phyloP scores from a whole-genome alignment of 2,329 filamentous ascomycete genomes.

The Aspergillus spinulosporus region DNA sequence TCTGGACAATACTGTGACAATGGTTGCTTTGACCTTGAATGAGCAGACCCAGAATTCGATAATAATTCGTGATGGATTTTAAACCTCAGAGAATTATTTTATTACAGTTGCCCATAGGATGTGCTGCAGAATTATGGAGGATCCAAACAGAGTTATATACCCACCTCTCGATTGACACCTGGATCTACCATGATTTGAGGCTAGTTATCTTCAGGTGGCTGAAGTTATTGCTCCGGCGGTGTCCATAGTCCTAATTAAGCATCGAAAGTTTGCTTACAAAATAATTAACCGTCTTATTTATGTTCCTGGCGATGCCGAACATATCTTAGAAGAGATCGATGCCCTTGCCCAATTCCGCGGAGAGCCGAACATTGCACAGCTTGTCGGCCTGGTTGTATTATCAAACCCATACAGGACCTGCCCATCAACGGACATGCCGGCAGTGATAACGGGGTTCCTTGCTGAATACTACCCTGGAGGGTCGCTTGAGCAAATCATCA shows the following conservation, averaged over 20 bases:
- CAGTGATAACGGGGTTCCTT: background rate
- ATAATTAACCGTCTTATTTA: background rate
- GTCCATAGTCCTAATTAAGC: background rate
- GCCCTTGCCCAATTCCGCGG: background rate
- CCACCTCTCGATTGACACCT: too few relatives aligned
- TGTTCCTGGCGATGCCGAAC: background rate
- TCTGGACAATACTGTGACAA: too few relatives aligned
- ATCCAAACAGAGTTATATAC: too few relatives aligned
- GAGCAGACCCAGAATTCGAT: too few relatives aligned
- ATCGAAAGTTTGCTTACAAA: background rate
- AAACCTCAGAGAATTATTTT: too few relatives aligned
- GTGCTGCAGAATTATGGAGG: too few relatives aligned
- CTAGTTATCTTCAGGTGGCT: background rate
- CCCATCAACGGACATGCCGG: background rate
- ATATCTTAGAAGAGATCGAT: background rate
- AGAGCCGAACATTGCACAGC: background rate
- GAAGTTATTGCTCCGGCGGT: background rate
- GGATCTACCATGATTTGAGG: background rate
- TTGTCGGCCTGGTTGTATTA: background rate
- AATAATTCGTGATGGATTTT: too few relatives aligned
- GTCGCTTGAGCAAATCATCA: too few relatives aligned
- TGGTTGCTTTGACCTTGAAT: too few relatives aligned
- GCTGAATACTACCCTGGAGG: too few relatives aligned
- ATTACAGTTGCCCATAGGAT: too few relatives aligned
- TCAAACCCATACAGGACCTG: background rate